phyloP scores from a whole-genome alignment of 2,329 filamentous ascomycete species.

The Aquanectria penicillioides region DNA sequence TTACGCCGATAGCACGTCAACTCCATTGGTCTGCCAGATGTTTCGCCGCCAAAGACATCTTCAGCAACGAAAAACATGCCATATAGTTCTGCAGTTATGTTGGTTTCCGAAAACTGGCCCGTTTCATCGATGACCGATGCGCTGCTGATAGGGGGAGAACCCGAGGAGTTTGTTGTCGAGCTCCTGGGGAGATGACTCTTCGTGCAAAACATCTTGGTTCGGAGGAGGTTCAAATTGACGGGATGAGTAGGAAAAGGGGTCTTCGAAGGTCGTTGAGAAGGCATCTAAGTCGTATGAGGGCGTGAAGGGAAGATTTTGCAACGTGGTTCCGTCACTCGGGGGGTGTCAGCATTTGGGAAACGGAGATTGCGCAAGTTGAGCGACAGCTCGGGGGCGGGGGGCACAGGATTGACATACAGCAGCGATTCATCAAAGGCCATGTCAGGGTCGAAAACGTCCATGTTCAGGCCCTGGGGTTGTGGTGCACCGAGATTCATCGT shows the following conservation, averaged over 20 bases:
- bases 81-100: conserved; percentile 79
- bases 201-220: conserved; percentile 54
- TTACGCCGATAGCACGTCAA: conserved; percentile 96
- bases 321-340: conserved; percentile 46
- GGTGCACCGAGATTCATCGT: conserved; percentile 54
- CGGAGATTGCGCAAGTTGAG: conserved; percentile 21
- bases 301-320: conserved; percentile 61
- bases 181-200: conserved; percentile 64
- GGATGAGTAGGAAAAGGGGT: conserved; percentile 69
- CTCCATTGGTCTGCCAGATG: conserved; percentile 72
- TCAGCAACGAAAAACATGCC: conserved; percentile 92
- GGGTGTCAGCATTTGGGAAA: conserved; percentile 28
- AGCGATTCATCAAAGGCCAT: conserved; percentile 66
- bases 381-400: too few relatives aligned
- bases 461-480: conserved; percentile 49
- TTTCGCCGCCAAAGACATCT: conserved; percentile 75
- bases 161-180: conserved; percentile 78
- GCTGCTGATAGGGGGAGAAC: conserved; percentile 72
- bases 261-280: conserved; percentile 71
- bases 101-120: conserved; percentile 70
- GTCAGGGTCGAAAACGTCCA: conserved; percentile 64
- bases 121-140: conserved; percentile 72
- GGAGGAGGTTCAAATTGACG: conserved; percentile 58
- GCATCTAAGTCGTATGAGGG: conserved; percentile 69
- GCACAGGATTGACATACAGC: conserved; percentile 52